A percentile compares a stretch with the other conserved stretches of the same genome.
These are phyloP conservation scores for Sesbania bispinosa DNA, from an alignment of 306 rosid species.

Conservation along the genomic window DNA sequence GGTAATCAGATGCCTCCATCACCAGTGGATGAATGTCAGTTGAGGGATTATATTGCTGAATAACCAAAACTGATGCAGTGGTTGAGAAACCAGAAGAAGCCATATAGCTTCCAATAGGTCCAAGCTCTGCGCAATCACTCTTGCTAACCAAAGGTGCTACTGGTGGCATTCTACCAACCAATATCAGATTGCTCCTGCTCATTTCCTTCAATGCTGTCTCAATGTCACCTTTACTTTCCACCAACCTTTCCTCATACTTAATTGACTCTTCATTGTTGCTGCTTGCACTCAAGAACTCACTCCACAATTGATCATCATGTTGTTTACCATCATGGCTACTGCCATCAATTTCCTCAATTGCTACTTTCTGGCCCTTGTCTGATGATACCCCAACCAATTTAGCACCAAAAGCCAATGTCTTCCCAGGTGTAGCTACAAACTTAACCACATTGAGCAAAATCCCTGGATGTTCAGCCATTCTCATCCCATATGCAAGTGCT, in stretches of 20 bases:
- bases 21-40: conserved; percentile 40
- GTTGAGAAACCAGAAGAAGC: conserved; percentile 50
- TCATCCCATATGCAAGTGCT: conserved; percentile 61
- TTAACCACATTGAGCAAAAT: conserved; percentile 38
- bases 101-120: conserved; percentile 61
- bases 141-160: conserved; percentile 39
- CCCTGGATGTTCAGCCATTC: conserved; percentile 73
- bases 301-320: conserved; percentile 37
- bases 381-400: conserved; percentile 33
- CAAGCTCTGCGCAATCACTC: conserved; percentile 58
- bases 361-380: conserved; percentile 8
- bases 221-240: conserved; percentile 42
- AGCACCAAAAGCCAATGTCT: conserved; percentile 41
- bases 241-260: conserved; percentile 40
- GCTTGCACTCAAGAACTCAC: conserved; percentile 23
- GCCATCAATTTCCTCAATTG: neutral
- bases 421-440: conserved; percentile 31
- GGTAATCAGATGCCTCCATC: conserved; percentile 36
- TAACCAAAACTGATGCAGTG: conserved; percentile 48
- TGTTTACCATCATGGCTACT: conserved; percentile 7
- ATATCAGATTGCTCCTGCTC: conserved; percentile 38
- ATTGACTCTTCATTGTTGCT: conserved; percentile 31
- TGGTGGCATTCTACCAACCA: conserved; percentile 59
- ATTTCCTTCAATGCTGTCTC: conserved; percentile 33
- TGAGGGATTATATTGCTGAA: conserved; percentile 51